Percentiles rank a stretch among this genome's conserved stretches.
Evolutionary conservation across 2,329 filamentous ascomycete species (phyloP).

Genomic region (Fusarium zealandicum): DNA sequence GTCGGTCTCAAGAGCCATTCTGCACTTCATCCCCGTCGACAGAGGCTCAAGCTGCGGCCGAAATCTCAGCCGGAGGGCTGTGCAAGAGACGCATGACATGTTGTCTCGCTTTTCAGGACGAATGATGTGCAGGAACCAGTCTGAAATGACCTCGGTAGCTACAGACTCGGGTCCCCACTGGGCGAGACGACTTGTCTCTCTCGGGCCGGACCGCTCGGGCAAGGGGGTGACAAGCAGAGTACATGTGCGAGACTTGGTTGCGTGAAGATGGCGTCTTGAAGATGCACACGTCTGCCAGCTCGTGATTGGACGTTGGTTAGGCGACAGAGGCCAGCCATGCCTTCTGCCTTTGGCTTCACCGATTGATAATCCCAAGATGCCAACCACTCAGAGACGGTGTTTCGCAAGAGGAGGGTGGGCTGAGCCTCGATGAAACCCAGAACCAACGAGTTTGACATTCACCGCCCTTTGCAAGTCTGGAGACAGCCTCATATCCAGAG

Average conservation of each 20-base stretch:
- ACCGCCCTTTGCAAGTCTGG: constrained; percentile 19
- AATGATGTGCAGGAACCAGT: constrained; percentile 2
- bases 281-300: not conserved
- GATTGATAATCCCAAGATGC: constrained; percentile 6
- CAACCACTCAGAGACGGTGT: constrained; percentile 3
- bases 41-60: too few species aligned
- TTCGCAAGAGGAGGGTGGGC: constrained; percentile 8
- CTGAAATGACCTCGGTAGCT: constrained; percentile 4
- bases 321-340: constrained; percentile 8
- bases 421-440: constrained; percentile 10
- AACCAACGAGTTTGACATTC: constrained; percentile 1
- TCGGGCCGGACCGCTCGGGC: constrained; percentile 12
- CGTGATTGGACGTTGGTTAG: constrained; percentile 17
- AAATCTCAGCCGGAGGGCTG: not conserved
- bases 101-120: constrained; percentile 5
- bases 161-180: not conserved
- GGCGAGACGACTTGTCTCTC: not conserved
- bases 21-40: too few species aligned
- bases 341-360: constrained; percentile 14
- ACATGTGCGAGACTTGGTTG: constrained; percentile 14
- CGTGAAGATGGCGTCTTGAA: not conserved
- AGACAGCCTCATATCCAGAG: not conserved
- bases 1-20: too few species aligned
- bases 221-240: constrained; percentile 11
- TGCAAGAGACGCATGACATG: not conserved